These are phyloP conservation scores for Plectosphaerella plurivora DNA, from an alignment of 2,329 filamentous ascomycete species.

Conservation along the genomic window DNA sequence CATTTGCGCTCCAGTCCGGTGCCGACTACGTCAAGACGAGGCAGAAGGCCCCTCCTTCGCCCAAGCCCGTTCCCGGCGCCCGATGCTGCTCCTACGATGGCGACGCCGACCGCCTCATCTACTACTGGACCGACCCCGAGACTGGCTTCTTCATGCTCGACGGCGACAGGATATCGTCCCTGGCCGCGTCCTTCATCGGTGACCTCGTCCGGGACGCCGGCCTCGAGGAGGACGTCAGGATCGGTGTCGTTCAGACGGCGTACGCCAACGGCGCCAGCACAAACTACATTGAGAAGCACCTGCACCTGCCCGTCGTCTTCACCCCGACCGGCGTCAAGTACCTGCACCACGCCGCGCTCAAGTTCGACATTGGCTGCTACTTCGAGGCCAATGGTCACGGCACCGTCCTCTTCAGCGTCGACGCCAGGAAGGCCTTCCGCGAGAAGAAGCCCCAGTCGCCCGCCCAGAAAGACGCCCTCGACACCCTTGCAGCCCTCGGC, in stretches of 20 bases:
- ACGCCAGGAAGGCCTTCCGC: slow-evolving; percentile 73
- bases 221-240: slow-evolving; percentile 74
- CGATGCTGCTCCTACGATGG: slow-evolving; percentile 91
- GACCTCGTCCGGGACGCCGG: slow-evolving; percentile 80
- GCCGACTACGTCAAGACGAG: slow-evolving; percentile 98
- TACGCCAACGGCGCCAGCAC: slow-evolving; percentile 97
- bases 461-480: slow-evolving; percentile 83
- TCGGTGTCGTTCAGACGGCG: slow-evolving; percentile 94
- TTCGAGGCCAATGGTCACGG: slow-evolving; percentile 99
- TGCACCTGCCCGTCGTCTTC: slow-evolving; percentile 86
- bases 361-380: slow-evolving; percentile 94
- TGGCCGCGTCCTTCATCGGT: slow-evolving; percentile 88
- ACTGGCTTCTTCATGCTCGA: slow-evolving; percentile 88
- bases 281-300: slow-evolving; percentile 81
- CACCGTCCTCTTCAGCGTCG: slow-evolving; percentile 88
- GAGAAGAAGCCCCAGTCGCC: slow-evolving; percentile 83
- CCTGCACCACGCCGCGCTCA: slow-evolving; percentile 91
- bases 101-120: slow-evolving; percentile 91
- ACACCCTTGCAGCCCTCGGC: slow-evolving; percentile 75
- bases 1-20: slow-evolving; percentile 60
- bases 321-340: slow-evolving; percentile 97
- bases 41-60: slow-evolving; percentile 81
- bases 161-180: slow-evolving; percentile 92
- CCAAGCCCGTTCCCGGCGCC: slow-evolving; percentile 69
- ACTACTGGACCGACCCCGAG: slow-evolving; percentile 84